A percentile compares a stretch with the other conserved stretches of the same genome.
phyloP scores from a whole-genome alignment of 495 filamentous ascomycete genomes.

The Cudoniella acicularis region DNA sequence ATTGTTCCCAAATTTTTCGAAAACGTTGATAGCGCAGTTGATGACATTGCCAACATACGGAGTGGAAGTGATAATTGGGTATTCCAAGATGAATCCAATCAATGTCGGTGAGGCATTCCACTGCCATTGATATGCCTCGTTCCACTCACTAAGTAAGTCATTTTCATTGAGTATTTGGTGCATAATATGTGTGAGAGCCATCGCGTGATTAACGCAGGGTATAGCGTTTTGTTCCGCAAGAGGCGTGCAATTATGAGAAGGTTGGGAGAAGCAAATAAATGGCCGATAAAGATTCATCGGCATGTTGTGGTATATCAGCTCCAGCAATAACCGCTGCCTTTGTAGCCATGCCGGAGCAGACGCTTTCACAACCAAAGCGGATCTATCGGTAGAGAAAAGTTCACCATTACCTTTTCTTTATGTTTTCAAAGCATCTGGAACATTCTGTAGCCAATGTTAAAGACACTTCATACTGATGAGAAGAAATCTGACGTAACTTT shows the following conservation, averaged over 20 bases:
- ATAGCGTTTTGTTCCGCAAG: constrained; percentile 31
- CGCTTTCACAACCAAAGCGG: constrained; percentile 33
- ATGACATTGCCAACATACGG: constrained; percentile 34
- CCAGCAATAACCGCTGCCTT: constrained; percentile 47
- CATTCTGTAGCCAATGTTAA: neutral
- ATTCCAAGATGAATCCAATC: constrained; percentile 45
- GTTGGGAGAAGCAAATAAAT: constrained; percentile 39
- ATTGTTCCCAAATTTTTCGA: constrained; percentile 42
- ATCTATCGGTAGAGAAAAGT: neutral
- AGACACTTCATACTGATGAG: neutral
- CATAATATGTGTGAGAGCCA: constrained; percentile 45
- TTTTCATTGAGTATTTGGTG: constrained; percentile 45
- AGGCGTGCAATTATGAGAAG: constrained; percentile 9
- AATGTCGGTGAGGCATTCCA: constrained; percentile 43
- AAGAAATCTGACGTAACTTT: neutral
- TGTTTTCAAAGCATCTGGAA: neutral
- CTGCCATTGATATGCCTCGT: constrained; percentile 45
- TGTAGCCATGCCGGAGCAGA: constrained; percentile 41
- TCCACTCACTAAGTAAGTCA: constrained; percentile 43
- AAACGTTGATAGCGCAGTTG: constrained; percentile 35
- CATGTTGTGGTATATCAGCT: constrained; percentile 47
- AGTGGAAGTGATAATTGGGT: constrained; percentile 29
- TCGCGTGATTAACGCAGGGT: constrained; percentile 42
- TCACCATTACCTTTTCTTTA: neutral
- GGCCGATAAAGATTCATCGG: constrained; percentile 43